Evolutionary conservation across 768 basidiomycete species (phyloP).

Genomic region (Suillus spraguei): DNA sequence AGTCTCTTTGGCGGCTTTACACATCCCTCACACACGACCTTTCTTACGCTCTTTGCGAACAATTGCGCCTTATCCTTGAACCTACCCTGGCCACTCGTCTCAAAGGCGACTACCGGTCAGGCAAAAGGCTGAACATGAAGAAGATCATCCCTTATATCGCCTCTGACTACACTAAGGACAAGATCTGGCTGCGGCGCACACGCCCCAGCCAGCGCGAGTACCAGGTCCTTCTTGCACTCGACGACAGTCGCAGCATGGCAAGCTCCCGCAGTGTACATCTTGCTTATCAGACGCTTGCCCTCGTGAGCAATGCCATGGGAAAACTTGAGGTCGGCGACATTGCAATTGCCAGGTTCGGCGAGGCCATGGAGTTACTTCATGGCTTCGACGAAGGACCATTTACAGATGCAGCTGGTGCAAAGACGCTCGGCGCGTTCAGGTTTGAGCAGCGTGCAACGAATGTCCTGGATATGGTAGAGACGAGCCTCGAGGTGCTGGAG

Average conservation of each 20-base stretch:
- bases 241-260: conserved; percentile 94
- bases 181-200: conserved; percentile 96
- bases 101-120: conserved; percentile 95
- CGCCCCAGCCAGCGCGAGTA: conserved; percentile 94
- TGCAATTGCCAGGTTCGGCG: conserved; percentile 88
- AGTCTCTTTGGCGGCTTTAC: conserved; percentile 90
- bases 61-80: conserved; percentile 93
- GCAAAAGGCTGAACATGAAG: conserved; percentile 98
- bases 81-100: conserved; percentile 93
- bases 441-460: conserved; percentile 92
- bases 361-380: conserved; percentile 85
- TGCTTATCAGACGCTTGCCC: conserved; percentile 89
- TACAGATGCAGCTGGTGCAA: conserved; percentile 77
- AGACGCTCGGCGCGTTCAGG: conserved; percentile 80
- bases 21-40: conserved; percentile 89
- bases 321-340: conserved; percentile 96
- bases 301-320: conserved; percentile 88
- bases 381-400: conserved; percentile 82
- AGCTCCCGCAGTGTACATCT: conserved; percentile 61
- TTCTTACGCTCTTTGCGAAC: conserved; percentile 91
- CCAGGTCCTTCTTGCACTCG: conserved; percentile 91
- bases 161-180: conserved; percentile 98
- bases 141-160: conserved; percentile 98
- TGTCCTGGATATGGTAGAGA: conserved; percentile 79
- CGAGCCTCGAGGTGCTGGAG: conserved; percentile 73